These are phyloP conservation scores for Lablab purpureus DNA, from an alignment of 306 rosid species.

Conservation along the genomic window DNA sequence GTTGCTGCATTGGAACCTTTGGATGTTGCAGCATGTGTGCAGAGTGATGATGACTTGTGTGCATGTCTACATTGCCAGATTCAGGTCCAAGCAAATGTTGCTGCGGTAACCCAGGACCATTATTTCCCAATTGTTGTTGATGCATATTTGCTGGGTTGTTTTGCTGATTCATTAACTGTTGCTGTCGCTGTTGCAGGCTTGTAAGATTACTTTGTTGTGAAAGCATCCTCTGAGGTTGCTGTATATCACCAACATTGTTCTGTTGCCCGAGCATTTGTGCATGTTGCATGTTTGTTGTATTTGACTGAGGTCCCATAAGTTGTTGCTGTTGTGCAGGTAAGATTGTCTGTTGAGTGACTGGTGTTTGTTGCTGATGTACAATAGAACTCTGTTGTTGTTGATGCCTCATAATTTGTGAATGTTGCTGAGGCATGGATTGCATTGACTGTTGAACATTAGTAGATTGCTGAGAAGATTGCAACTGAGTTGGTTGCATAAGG, in stretches of 20 bases:
- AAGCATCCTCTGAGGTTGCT: slow-evolving; percentile 74
- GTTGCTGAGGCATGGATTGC: slow-evolving; percentile 82
- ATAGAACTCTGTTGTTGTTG: slow-evolving; percentile 68
- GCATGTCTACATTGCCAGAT: slow-evolving; percentile 77
- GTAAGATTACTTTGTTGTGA: slow-evolving; percentile 79
- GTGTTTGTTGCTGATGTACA: slow-evolving; percentile 74
- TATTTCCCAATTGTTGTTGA: slow-evolving; percentile 84
- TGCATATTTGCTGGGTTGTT: slow-evolving; percentile 71
- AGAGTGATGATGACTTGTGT: slow-evolving; percentile 77
- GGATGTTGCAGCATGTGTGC: slow-evolving; percentile 77
- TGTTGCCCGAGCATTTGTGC: slow-evolving; percentile 72
- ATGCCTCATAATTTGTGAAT: slow-evolving; percentile 81
- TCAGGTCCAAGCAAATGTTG: slow-evolving; percentile 68
- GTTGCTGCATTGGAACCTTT: slow-evolving; percentile 73
- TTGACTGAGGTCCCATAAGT: slow-evolving; percentile 72
- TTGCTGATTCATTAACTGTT: slow-evolving; percentile 78
- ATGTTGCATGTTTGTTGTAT: slow-evolving; percentile 69
- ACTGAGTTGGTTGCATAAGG: slow-evolving; percentile 72
- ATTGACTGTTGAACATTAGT: slow-evolving; percentile 70
- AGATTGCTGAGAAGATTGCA: slow-evolving; percentile 86
- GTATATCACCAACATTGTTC: slow-evolving; percentile 79
- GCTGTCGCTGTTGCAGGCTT: slow-evolving; percentile 73
- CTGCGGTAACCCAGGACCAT: slow-evolving; percentile 75
- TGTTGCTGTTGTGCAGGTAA: slow-evolving; percentile 68
- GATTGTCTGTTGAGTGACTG: slow-evolving; percentile 66